Evolutionary conservation across 2,329 filamentous ascomycete species (phyloP).

Genomic region (Pestalotiopsis sp.): DNA sequence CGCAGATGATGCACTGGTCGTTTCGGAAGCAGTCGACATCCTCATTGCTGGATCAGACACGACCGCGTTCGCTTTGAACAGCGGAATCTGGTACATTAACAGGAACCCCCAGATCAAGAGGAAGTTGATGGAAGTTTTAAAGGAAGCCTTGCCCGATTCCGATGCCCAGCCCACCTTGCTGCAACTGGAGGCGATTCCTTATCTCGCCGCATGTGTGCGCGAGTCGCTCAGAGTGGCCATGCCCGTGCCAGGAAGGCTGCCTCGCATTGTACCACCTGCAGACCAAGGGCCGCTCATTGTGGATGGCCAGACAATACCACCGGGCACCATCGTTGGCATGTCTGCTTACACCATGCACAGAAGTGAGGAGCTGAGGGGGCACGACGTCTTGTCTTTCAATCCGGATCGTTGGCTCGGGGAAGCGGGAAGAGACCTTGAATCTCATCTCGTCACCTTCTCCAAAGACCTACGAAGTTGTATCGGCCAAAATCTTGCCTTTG

Average conservation of each 20-base stretch:
- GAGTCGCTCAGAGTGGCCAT: background rate
- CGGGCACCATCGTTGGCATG: conserved; percentile 12
- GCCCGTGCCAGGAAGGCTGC: background rate
- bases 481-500: conserved; percentile 3
- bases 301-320: background rate
- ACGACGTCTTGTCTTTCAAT: conserved; percentile 10
- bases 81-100: background rate
- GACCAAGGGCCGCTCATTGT: background rate
- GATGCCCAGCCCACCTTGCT: background rate
- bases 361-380: conserved; percentile 5
- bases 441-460: background rate
- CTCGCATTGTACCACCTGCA: background rate
- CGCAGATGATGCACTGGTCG: background rate
- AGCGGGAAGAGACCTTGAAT: background rate
- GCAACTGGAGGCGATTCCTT: background rate
- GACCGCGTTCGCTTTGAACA: background rate
- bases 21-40: background rate
- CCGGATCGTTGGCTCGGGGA: conserved; percentile 13
- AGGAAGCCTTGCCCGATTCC: background rate
- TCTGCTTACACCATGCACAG: conserved; percentile 15
- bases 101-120: background rate
- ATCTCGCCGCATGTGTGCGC: background rate
- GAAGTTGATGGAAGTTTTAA: background rate
- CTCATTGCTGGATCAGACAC: background rate
- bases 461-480: background rate